These are phyloP conservation scores for Tieghemiomyces parasiticus DNA, from an alignment of 192 early-diverging fungal genomes.

Conservation along the genomic window DNA sequence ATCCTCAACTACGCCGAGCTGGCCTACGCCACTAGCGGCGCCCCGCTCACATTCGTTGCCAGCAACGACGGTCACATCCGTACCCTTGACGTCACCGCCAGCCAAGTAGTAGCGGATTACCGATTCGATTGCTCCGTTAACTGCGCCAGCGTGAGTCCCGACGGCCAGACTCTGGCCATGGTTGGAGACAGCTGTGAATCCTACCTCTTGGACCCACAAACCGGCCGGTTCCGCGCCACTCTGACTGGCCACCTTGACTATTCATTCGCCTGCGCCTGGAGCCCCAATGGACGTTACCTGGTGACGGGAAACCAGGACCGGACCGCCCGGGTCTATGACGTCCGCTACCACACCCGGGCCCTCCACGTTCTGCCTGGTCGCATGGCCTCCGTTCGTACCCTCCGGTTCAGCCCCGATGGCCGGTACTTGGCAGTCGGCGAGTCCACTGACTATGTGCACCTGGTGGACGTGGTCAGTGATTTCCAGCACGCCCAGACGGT, in stretches of 20 bases:
- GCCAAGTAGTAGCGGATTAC: neutral
- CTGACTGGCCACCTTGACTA: conserved; percentile 26
- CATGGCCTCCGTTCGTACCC: conserved; percentile 25
- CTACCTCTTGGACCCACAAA: conserved; percentile 19
- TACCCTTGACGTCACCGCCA: conserved; percentile 12
- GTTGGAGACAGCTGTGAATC: conserved; percentile 23
- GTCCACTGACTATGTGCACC: conserved; percentile 27
- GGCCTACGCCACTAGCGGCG: neutral
- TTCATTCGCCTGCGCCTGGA: conserved; percentile 23
- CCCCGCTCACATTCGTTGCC: conserved; percentile 12
- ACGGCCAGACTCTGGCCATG: conserved; percentile 17
- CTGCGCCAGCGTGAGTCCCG: conserved; percentile 17
- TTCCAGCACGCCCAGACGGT: conserved; percentile 21
- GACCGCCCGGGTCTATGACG: conserved; percentile 26
- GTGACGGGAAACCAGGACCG: conserved; percentile 31
- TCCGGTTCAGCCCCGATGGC: conserved; percentile 23
- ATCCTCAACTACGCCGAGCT: conserved; percentile 24
- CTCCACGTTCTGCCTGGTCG: conserved; percentile 19
- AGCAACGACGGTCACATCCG: conserved; percentile 18
- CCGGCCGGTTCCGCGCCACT: conserved; percentile 5
- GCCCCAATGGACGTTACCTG: conserved; percentile 24
- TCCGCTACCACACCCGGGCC: conserved; percentile 18
- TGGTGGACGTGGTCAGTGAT: conserved; percentile 16
- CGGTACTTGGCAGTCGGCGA: conserved; percentile 24
- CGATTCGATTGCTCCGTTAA: conserved; percentile 25